Percentiles rank a stretch among this genome's conserved stretches.
Evolutionary conservation across 371 early-diverging fungal genomes (phyloP).

Genomic region (Thermomucor indicae-seudaticae): DNA sequence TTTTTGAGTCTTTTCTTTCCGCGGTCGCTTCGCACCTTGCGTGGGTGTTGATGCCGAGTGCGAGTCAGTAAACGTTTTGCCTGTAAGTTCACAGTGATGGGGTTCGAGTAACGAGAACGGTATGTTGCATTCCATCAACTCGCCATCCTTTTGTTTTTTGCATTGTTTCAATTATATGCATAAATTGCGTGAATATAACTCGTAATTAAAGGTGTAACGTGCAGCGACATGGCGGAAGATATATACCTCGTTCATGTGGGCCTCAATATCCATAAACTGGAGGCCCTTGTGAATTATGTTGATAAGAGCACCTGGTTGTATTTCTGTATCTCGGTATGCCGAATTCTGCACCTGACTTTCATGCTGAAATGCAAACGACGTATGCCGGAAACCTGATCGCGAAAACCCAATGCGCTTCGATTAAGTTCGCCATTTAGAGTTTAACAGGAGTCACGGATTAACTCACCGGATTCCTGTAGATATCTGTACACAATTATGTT

Average conservation of each 20-base stretch:
- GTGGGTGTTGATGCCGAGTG: conserved; percentile 12
- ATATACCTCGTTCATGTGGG: conserved; percentile 72
- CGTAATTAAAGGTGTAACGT: no score
- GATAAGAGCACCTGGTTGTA: conserved; percentile 85
- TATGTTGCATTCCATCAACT: conserved; percentile 67
- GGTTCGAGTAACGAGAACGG: conserved; percentile 73
- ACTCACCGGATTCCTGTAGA: conserved; percentile 84
- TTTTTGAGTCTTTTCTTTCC: conserved; percentile 48
- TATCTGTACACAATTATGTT: conserved; percentile 93
- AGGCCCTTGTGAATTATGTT: conserved; percentile 90
- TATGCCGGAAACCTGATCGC: conserved; percentile 80
- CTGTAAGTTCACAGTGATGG: conserved; percentile 61
- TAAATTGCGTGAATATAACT: no score
- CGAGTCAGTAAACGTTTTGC: conserved; percentile 17
- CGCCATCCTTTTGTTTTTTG: conserved; percentile 64
- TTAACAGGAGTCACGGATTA: background rate
- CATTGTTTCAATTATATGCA: no score
- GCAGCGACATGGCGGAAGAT: background rate
- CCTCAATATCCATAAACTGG: conserved; percentile 87
- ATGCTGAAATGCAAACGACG: conserved; percentile 86
- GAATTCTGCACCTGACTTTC: conserved; percentile 80
- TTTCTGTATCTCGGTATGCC: conserved; percentile 59
- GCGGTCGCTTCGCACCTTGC: conserved; percentile 42
- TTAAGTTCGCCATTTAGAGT: background rate
- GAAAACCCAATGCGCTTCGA: background rate